phyloP scores from a whole-genome alignment of 352 stramenopile genomes.

The Pythium insidiosum region DNA sequence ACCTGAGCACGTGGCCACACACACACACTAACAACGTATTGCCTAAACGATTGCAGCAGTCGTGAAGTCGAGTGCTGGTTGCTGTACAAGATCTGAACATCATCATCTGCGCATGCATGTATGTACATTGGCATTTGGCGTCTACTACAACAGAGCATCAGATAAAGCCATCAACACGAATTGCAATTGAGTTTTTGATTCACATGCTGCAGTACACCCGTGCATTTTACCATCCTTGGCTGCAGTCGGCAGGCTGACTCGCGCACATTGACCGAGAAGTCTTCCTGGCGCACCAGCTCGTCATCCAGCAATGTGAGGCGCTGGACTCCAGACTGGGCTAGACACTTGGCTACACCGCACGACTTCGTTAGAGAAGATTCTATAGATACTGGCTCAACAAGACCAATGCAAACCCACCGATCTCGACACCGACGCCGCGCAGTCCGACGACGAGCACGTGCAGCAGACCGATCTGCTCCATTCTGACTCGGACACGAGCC shows the following conservation, averaged over 20 bases:
- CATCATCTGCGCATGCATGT: too few species aligned
- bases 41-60: too few species aligned
- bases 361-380: background rate
- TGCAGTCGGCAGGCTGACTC: background rate
- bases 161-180: too few species aligned
- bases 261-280: slow-evolving; percentile 18
- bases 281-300: slow-evolving; percentile 27
- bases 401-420: slow-evolving; percentile 13
- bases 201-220: background rate
- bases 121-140: too few species aligned
- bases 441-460: slow-evolving; percentile 36
- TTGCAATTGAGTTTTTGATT: too few species aligned
- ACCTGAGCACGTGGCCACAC: too few species aligned
- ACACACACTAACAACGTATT: too few species aligned
- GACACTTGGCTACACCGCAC: slow-evolving; percentile 23
- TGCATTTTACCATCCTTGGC: background rate
- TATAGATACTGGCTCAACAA: background rate
- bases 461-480: slow-evolving; percentile 32
- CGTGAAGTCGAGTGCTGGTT: too few species aligned
- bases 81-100: too few species aligned
- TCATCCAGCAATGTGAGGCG: slow-evolving; percentile 35
- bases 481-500: slow-evolving; percentile 13
- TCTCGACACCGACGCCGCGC: slow-evolving; percentile 30
- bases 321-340: slow-evolving; percentile 24
- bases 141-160: too few species aligned